Evolutionary conservation across 352 stramenopile genomes (phyloP).

Genomic region (Pythium dissimile): DNA sequence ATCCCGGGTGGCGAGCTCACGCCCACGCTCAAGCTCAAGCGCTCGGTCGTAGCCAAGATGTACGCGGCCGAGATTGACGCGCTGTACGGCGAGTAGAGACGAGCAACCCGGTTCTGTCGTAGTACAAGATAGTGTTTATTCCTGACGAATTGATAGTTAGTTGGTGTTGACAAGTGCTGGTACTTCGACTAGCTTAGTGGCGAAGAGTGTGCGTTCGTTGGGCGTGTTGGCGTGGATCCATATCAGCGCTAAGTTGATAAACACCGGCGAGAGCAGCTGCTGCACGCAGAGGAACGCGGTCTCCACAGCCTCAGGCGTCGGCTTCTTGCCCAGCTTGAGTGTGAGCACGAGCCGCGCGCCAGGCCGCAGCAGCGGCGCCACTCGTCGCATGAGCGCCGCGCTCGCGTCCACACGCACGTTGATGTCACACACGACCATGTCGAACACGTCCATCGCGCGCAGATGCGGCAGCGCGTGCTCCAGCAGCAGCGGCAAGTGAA

Average conservation of each 20-base stretch:
- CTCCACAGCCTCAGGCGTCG: slow-evolving; percentile 22
- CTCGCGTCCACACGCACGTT: slow-evolving; percentile 31
- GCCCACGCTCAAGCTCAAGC: slow-evolving; percentile 94
- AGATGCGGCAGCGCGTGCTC: slow-evolving; percentile 33
- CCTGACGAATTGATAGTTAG: background rate
- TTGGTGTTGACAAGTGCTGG: background rate
- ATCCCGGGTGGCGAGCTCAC: slow-evolving; percentile 89
- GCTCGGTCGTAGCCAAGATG: slow-evolving; percentile 82
- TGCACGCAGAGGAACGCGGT: slow-evolving; percentile 14
- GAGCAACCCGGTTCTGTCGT: background rate
- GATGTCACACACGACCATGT: slow-evolving; percentile 48
- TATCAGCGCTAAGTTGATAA: slow-evolving; percentile 20
- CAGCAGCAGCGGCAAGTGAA: slow-evolving; percentile 42
- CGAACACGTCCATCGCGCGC: slow-evolving; percentile 28
- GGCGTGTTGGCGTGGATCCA: slow-evolving; percentile 41
- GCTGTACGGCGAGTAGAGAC: slow-evolving; percentile 62
- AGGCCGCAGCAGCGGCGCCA: slow-evolving; percentile 22
- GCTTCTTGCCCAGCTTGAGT: slow-evolving; percentile 36
- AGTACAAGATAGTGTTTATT: background rate
- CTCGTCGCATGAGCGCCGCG: slow-evolving; percentile 29
- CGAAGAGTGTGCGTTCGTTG: slow-evolving; percentile 38
- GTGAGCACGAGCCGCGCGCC: slow-evolving; percentile 28
- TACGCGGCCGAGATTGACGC: slow-evolving; percentile 83
- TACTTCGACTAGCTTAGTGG: slow-evolving; percentile 11
- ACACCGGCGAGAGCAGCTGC: slow-evolving; percentile 13